These are phyloP conservation scores for Trametes elegans DNA, from an alignment of 768 basidiomycete species.

Conservation along the genomic window DNA sequence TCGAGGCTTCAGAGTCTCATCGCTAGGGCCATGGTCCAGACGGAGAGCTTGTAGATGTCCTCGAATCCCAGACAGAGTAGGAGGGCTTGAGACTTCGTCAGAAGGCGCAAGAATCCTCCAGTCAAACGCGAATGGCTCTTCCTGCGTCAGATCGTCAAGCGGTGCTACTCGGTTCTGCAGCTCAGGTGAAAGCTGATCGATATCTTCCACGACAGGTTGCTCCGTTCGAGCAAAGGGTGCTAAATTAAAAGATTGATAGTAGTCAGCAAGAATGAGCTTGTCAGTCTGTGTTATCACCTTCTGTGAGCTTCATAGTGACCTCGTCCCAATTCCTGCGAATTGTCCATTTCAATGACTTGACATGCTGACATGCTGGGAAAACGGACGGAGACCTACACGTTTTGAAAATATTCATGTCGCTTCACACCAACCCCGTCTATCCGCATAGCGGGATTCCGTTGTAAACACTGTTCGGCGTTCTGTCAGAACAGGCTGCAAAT, in stretches of 20 bases:
- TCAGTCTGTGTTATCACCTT: conserved; percentile 3
- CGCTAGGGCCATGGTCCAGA: not conserved
- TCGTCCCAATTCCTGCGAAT: conserved; percentile 13
- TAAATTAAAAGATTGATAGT: not conserved
- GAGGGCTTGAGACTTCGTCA: not conserved
- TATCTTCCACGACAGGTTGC: not conserved
- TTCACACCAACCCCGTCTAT: conserved; percentile 40
- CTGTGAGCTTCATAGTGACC: conserved; percentile 16
- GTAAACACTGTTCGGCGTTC: conserved; percentile 47
- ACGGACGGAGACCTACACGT: conserved; percentile 38
- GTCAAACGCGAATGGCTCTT: conserved; percentile 4
- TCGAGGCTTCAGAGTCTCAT: not conserved
- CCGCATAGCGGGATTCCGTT: conserved; percentile 53
- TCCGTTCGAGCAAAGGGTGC: conserved; percentile 5
- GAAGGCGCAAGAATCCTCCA: not conserved
- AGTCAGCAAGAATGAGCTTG: not conserved
- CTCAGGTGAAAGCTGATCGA: not conserved
- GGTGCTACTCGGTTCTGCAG: not conserved
- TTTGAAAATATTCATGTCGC: conserved; percentile 47
- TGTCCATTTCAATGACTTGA: too few species aligned
- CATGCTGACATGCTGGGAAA: not conserved
- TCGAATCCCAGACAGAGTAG: not conserved
- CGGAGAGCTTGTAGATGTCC: not conserved
- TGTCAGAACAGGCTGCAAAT: too few species aligned
- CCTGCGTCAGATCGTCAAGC: not conserved